phyloP scores from a whole-genome alignment of 192 early-diverging fungal genomes.

The Lobosporangium transversale region DNA sequence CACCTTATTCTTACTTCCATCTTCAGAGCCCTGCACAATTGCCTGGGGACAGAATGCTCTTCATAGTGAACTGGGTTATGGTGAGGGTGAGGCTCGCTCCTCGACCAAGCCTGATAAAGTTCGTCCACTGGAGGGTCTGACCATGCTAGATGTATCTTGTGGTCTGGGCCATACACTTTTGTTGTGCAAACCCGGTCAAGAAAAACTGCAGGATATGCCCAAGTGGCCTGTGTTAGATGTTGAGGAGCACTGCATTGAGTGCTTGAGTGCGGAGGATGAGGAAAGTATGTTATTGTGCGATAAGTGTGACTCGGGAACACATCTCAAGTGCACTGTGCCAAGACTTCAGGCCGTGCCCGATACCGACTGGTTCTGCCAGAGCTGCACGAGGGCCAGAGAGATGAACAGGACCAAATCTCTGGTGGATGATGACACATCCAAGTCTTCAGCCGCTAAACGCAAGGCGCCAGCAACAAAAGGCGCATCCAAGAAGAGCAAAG shows the following conservation, averaged over 20 bases:
- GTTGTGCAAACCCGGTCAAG: conserved; percentile 54
- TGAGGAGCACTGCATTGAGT: conserved; percentile 61
- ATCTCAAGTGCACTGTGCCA: conserved; percentile 57
- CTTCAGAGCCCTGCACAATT: conserved; percentile 45
- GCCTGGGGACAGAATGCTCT: conserved; percentile 59
- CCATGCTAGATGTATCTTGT: conserved; percentile 40
- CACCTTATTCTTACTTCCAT: conserved; percentile 53
- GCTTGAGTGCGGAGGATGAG: conserved; percentile 57
- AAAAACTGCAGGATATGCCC: conserved; percentile 57
- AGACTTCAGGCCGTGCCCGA: conserved; percentile 58
- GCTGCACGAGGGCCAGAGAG: conserved; percentile 41
- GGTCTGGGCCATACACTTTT: conserved; percentile 58
- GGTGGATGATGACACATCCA: conserved; percentile 2
- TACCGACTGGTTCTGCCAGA: conserved; percentile 67
- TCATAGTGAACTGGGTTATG: conserved; percentile 57
- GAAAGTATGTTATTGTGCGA: conserved; percentile 60
- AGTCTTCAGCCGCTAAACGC: conserved; percentile 23
- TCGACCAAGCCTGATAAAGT: conserved; percentile 59
- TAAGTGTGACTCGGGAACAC: conserved; percentile 59
- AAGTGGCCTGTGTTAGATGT: conserved; percentile 57
- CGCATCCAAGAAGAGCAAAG: conserved; percentile 37
- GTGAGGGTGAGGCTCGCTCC: conserved; percentile 51
- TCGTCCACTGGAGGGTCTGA: conserved; percentile 55
- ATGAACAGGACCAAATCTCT: conserved; percentile 28
- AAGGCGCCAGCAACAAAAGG: conserved; percentile 36